Base-by-base conservation (phyloP, 108 stramenopile species). In the Nitzschia palea region DNA sequence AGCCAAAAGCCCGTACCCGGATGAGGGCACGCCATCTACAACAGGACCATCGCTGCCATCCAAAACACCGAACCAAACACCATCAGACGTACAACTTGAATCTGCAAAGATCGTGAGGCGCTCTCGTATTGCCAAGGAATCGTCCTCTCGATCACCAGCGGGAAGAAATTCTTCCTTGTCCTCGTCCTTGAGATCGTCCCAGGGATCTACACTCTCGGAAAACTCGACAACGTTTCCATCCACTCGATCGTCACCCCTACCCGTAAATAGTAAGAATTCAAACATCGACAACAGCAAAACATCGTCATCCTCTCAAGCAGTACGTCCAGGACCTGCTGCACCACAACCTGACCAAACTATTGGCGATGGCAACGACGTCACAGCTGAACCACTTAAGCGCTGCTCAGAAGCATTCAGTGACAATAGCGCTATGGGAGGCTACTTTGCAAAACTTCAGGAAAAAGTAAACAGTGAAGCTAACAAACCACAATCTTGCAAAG, bases 401-500 rank as follows among this genome's bases (percentile, higher is more conserved):
- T 23, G 18, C 23, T 63, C 62, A 1, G 14, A 14, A 5, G 62
- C 47, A 47, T 63, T 63, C 45, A 30, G 44, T 31, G 62, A 63
- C 15, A 45, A 63, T 23, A 33, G 45, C 3, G 62, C 62, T 9
- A 48, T 63, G 62, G 62, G 62, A 33, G 62, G 62, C 1, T 63
- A 63, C 42, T 63, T 63, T 63, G 62, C 62, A 27, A 63, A 63
- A 14, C 44, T 63, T n/a, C 44, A 50, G 22, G 62, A 63, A 14
- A 9, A 32, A n/a, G 48, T 42, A 25, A 17, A 42, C 36, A 60
- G 43, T 2, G 59, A 60, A 2, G 6, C 59, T 25, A 12, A 1
- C 0, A 40, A 60, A 23, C 59, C 59, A 2, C 32, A 3, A n/a
- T 40, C 59, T 27, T 43, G 17, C 47, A 8, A 50, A 63, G 33